Evolutionary conservation across 129 eudicot genomes (phyloP), one percentile per base, ranked within the genome.

Genomic region (Pseudognaphalium luteoalbum): DNA sequence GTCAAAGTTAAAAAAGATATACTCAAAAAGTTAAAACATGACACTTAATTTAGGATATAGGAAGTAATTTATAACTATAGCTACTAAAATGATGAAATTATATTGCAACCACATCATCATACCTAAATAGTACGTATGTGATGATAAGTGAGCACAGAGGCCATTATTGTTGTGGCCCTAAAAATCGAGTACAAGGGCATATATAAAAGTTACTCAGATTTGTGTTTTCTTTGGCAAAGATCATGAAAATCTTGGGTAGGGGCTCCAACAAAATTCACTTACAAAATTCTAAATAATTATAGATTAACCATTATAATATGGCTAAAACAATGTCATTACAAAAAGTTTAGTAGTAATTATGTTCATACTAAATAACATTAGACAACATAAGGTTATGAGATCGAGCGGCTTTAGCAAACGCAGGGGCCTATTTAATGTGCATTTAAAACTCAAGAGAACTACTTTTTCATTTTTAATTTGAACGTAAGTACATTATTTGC

Each of bases 121-220:
- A 39, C 42, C 66, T 25, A 74, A 39, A 7, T 41, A 17, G 70
- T 68, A 56, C 47, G 52, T 80, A 74, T 34, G 67, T 11, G 65
- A 63, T 51, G 78, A 72, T 75, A 30, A 77, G 59, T 35, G 68
- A 80, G 70, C 70, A 74, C 83, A 51, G 71, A 78, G 5, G 33
- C 52, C 76, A 80, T 80, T 80, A 80, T 74, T 80, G 80, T 4
- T 80, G 83, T 80, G 83, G 83, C 83, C 80, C 83, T 57, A 47
- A 74, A 66, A 29, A 74, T 54, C 80, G 75, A 73, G 80, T 74
- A 80, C 83, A 80, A 35, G 21, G 35, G 54, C 34, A 32, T 32
- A 32, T 44, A 74, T 44, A 66, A 73, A 80, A 80, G 80, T 54
- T 51, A 74, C 71, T 74, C 75, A 73, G 65, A 42, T 41, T 80